These are phyloP conservation scores for Yamadazyma buinensis DNA, from an alignment of 1,139 yeast genomes.

Conservation along the genomic window DNA sequence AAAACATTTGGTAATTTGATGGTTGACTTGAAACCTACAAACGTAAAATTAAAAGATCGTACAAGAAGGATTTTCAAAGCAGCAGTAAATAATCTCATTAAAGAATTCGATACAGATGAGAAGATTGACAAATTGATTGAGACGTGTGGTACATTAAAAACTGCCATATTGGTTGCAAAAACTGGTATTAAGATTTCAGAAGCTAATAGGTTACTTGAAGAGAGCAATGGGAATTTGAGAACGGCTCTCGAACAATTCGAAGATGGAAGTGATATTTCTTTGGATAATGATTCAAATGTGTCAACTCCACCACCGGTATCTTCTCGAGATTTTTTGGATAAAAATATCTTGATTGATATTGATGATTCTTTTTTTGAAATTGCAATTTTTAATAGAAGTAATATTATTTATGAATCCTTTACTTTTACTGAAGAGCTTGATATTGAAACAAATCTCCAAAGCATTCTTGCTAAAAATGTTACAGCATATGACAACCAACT, in stretches of 20 bases:
- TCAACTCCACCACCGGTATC: slow-evolving; percentile 1
- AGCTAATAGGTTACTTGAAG: slow-evolving; percentile 1
- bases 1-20: slow-evolving; percentile 10
- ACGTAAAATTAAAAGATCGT: slow-evolving; percentile 7
- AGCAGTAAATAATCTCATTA: not conserved
- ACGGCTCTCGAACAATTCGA: slow-evolving; percentile 1
- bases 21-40: slow-evolving; percentile 9
- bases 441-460: not conserved
- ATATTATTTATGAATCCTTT: not conserved
- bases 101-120: not conserved
- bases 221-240: slow-evolving; percentile 4
- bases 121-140: slow-evolving; percentile 3
- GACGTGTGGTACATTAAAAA: slow-evolving; percentile 5
- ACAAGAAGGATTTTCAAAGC: slow-evolving; percentile 8
- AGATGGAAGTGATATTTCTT: slow-evolving; percentile 1
- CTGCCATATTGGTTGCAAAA: slow-evolving; percentile 6
- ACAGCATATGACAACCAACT: not conserved
- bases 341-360: slow-evolving; percentile 3
- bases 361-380: not conserved
- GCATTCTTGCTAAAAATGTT: not conserved
- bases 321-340: not conserved
- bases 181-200: slow-evolving; percentile 4
- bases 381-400: not conserved
- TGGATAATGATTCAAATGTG: not conserved
- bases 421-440: not conserved